Conservation (phyloP, 129 eudicot species). For the Helichrysum umbraculigerum region DNA sequence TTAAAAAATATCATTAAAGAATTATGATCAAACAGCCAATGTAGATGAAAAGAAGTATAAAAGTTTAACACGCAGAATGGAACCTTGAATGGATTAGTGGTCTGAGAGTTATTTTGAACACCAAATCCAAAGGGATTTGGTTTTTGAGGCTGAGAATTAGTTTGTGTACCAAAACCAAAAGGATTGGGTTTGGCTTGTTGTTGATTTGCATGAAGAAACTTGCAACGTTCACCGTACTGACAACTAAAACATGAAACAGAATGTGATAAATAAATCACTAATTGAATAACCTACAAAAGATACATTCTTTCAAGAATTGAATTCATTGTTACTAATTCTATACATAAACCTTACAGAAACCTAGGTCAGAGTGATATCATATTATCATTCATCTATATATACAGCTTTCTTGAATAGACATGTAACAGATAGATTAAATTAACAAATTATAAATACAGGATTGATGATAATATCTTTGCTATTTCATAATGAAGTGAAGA, state of each 20-base stretch:
- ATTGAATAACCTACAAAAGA: background rate
- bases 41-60: slow-evolving; percentile 12
- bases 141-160: slow-evolving; percentile 55
- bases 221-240: slow-evolving; percentile 84
- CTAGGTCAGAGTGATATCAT: background rate
- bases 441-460: background rate
- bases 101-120: slow-evolving; percentile 61
- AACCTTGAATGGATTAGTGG: slow-evolving; percentile 69
- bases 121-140: slow-evolving; percentile 98
- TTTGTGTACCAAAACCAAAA: slow-evolving; percentile 82
- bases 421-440: background rate
- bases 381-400: background rate
- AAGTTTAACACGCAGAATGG: slow-evolving; percentile 7
- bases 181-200: slow-evolving; percentile 58
- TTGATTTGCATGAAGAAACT: slow-evolving; percentile 62
- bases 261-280: background rate
- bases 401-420: background rate
- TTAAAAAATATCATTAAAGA: background rate
- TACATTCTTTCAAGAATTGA: background rate
- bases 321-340: background rate
- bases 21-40: background rate
- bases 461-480: background rate
- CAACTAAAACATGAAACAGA: slow-evolving; percentile 53
- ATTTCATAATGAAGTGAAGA: no score
- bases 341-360: background rate